Percentiles rank a stretch among this genome's conserved stretches.
Evolutionary conservation across 2,329 filamentous ascomycete species (phyloP).

Genomic region (Colletotrichum euphorbiae): DNA sequence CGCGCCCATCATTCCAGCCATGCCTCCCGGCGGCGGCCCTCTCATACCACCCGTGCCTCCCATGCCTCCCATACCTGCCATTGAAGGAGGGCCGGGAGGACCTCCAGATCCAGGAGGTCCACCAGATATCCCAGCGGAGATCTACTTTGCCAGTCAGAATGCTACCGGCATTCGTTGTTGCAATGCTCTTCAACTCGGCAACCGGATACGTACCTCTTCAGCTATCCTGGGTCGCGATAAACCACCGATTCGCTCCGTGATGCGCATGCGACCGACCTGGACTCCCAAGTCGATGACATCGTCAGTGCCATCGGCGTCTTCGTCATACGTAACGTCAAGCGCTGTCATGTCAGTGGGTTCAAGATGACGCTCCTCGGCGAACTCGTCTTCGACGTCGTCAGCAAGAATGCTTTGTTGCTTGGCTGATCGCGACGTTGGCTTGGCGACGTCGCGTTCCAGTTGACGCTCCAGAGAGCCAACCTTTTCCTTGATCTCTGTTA

Average conservation of each 20-base stretch:
- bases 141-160: slow-evolving; percentile 43
- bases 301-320: slow-evolving; percentile 65
- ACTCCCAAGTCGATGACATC: slow-evolving; percentile 80
- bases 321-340: slow-evolving; percentile 76
- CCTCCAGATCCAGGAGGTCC: slow-evolving; percentile 40
- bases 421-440: slow-evolving; percentile 49
- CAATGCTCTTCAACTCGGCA: no score
- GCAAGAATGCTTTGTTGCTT: slow-evolving; percentile 55
- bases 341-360: slow-evolving; percentile 72
- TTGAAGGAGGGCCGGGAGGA: slow-evolving; percentile 25
- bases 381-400: slow-evolving; percentile 66
- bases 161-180: background rate
- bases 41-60: slow-evolving; percentile 32
- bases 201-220: slow-evolving; percentile 70
- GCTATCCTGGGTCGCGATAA: slow-evolving; percentile 76
- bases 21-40: slow-evolving; percentile 11
- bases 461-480: slow-evolving; percentile 78
- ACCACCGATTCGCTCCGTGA: slow-evolving; percentile 80
- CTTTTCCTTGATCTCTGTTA: slow-evolving; percentile 83
- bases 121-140: slow-evolving; percentile 50
- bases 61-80: slow-evolving; percentile 31
- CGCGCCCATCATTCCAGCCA: slow-evolving; percentile 31
- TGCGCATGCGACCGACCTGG: slow-evolving; percentile 76
- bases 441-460: slow-evolving; percentile 75
- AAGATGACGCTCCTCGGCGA: slow-evolving; percentile 69